Base-by-base conservation (phyloP, 441 rosid species). In the Isatis lusitanica region DNA sequence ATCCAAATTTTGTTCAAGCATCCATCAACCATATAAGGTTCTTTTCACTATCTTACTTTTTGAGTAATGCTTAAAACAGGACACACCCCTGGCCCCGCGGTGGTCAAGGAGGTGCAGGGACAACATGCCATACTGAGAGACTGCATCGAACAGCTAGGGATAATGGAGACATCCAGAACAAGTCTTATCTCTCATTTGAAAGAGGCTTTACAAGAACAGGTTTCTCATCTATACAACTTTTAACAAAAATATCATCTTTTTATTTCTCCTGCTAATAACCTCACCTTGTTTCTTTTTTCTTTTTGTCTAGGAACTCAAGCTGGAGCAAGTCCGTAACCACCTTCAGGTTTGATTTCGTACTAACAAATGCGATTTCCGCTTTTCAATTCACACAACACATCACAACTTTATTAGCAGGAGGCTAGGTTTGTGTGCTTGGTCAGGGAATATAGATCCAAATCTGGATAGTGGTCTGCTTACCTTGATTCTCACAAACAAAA, bases 121-220 rank as follows among this genome's bases (percentile, higher is more conserved):
- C 83, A 92, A 76, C 85, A 78, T 74, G 85, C 81, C 68, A 61
- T 80, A 72, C 70, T 94, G 67, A 87, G 85, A 78, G 84, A 84
- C 73, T 91, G 91, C 83, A 79, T 95, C 53, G 90, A 86, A 65
- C 96, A 89, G 80, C 81, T 95, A 47, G 79, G 77, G 42, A 57
- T 79, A 42, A 24, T 88, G 74, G 98, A 90, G 83, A 83, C 91
- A 63, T 81, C 90, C 17, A 85, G 91, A 85, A 84, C 80, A 68
- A 86, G 75, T 80, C 98, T 95, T 13, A 84, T 95, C 73, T 80
- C 88, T 69, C 78, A 79, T 68, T 81, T 95, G 73, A 88, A 84
- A 74, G 97, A 92, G 57, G 95, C 92, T 77, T 86, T 95, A 61
- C 91, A 82, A 65, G 99, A 93, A 79, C 92, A 95, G 98, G 99